Conservation (phyloP, 2,329 filamentous ascomycete species). For the Alternaria gansuensis region DNA sequence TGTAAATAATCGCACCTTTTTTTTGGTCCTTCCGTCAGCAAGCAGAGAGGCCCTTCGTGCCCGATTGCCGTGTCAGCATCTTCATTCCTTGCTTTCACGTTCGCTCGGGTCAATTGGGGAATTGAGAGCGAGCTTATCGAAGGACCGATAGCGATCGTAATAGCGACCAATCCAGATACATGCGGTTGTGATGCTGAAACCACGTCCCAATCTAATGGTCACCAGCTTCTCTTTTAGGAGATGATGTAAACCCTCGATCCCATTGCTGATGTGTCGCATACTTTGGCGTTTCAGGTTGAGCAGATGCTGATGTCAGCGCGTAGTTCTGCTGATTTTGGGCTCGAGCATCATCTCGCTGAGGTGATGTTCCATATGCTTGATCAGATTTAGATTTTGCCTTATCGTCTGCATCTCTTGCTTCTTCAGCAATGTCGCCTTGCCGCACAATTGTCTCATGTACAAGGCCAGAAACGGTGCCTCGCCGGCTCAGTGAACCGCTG, state of each 20-base stretch:
- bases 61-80: slow-evolving; percentile 7
- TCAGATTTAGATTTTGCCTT: slow-evolving; percentile 34
- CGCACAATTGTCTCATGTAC: slow-evolving; percentile 42
- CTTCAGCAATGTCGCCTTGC: slow-evolving; percentile 39
- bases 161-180: slow-evolving; percentile 26
- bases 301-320: slow-evolving; percentile 35
- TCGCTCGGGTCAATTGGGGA: slow-evolving; percentile 13
- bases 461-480: slow-evolving; percentile 46
- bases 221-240: slow-evolving; percentile 50
- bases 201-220: slow-evolving; percentile 42
- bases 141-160: slow-evolving; percentile 16
- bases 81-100: slow-evolving; percentile 18
- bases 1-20: slow-evolving; percentile 27
- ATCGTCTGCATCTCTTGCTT: slow-evolving; percentile 36
- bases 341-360: slow-evolving; percentile 39
- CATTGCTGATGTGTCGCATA: slow-evolving; percentile 46
- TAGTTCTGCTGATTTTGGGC: slow-evolving; percentile 39
- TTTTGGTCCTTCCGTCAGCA: not conserved
- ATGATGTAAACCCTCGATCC: slow-evolving; percentile 46
- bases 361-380: slow-evolving; percentile 29
- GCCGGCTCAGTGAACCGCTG: slow-evolving; percentile 45
- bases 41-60: not conserved
- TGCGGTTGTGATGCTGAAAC: slow-evolving; percentile 36
- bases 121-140: slow-evolving; percentile 23
- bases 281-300: slow-evolving; percentile 49